Evolutionary conservation across 2,329 filamentous ascomycete genomes (phyloP), one percentile per base, ranked within the genome.

Genomic region (Ascosphaera apis): DNA sequence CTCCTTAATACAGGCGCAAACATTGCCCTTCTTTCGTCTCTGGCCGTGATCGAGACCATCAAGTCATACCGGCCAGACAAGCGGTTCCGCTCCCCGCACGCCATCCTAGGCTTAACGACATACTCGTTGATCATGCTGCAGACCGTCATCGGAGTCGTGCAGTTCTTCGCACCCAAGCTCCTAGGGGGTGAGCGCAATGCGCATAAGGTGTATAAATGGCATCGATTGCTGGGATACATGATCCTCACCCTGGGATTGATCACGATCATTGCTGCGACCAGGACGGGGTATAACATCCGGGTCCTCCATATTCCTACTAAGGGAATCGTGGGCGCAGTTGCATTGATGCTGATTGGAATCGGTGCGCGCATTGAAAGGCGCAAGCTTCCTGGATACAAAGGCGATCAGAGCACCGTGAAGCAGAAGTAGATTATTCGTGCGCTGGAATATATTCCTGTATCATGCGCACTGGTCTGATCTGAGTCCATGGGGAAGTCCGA

Each of bases 151-250:
- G 86, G 88, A 12, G 69, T 91, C 42, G 77, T 80, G 21, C 80
- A 88, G 58, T 93, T 76, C 62, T 81, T 72, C 39, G 61, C 69
- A 2, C 84, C 84, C 0, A 49, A 51, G 1, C 47, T 91, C 1
- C 91, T 86, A 47, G 84, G 84, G 3, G 72, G 80, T 38, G 72
- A 76, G 42, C 73, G 80, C 17, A 72, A 72, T 2, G 86, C 83
- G 15, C 91, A 84, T 65, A 63, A 63, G 16, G 53, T 92, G 31
- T 95, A 86, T 65, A 93, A 91, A 57, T 92, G 84, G 48, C 88
- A 95, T 53, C 71, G 86, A 19, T 57, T 67, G 37, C 66, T 64
- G 15, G 88, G 86, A 2, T 95, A 98, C 51, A 44, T 71, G 5
- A 59, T 84, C 39, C 57, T 86, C 37, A 48, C 75, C 35, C 47